Conservation (phyloP, 768 basidiomycete genomes). For the Exsudoporus frostii region DNA sequence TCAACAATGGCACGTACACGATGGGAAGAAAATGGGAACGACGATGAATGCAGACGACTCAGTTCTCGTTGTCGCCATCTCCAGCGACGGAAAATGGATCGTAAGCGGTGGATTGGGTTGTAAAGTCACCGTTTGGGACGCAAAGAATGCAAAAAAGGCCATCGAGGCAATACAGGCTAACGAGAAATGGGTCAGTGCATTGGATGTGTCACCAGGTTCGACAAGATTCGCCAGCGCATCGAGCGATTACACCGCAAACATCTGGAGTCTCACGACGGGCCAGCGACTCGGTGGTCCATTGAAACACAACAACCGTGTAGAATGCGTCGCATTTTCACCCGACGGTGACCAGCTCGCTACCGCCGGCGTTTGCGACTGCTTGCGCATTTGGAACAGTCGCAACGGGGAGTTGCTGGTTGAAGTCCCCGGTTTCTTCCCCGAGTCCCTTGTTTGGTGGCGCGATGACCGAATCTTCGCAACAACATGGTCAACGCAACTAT, state of each 20-base stretch:
- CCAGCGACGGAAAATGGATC: conserved; percentile 16
- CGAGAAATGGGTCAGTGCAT: conserved; percentile 3
- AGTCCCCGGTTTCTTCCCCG: conserved; percentile 2
- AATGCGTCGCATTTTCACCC: conserved; percentile 15
- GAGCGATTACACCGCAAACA: background rate
- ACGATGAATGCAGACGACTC: conserved; percentile 7
- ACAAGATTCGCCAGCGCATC: conserved; percentile 15
- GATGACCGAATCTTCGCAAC: conserved; percentile 16
- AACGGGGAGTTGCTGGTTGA: conserved; percentile 2
- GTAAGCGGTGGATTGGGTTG: conserved; percentile 10
- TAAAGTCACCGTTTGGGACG: conserved; percentile 12
- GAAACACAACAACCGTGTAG: conserved; percentile 4
- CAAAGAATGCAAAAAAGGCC: conserved; percentile 1
- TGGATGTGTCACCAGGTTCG: conserved; percentile 17
- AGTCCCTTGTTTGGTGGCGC: conserved; percentile 16
- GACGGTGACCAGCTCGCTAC: conserved; percentile 14
- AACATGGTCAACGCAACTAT: conserved; percentile 4
- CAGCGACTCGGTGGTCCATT: conserved; percentile 15
- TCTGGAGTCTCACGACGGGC: conserved; percentile 12
- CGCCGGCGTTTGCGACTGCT: conserved; percentile 1
- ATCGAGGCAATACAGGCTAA: background rate
- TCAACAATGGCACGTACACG: conserved; percentile 9
- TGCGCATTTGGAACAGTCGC: conserved; percentile 15
- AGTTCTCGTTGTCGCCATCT: conserved; percentile 9
- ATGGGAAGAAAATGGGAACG: conserved; percentile 7